These are phyloP conservation scores for Saccharomycopsis oosterbeekiorum DNA, from an alignment of 805 yeast genomes.

Conservation along the genomic window DNA sequence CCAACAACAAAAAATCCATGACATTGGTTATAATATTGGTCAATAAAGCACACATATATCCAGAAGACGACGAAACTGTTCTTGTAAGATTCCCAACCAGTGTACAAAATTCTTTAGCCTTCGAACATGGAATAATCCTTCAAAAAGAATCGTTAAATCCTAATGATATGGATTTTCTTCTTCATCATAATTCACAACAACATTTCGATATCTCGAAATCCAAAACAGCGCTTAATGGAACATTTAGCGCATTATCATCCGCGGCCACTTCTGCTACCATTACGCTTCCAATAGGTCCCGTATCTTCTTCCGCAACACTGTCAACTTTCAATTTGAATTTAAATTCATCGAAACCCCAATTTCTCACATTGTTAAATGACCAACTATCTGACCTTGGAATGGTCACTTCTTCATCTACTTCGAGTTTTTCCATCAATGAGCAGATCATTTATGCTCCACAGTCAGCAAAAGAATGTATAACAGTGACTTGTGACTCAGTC, in stretches of 20 bases:
- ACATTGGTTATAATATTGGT: slow-evolving; percentile 52
- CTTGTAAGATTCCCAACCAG: slow-evolving; percentile 62
- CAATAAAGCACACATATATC: slow-evolving; percentile 55
- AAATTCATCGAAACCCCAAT: slow-evolving; percentile 20
- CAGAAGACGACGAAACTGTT: slow-evolving; percentile 47
- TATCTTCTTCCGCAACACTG: neutral
- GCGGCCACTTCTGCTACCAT: neutral
- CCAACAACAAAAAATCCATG: slow-evolving; percentile 7
- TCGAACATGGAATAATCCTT: slow-evolving; percentile 57
- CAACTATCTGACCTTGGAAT: slow-evolving; percentile 68
- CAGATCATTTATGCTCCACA: slow-evolving; percentile 46
- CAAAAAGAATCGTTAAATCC: slow-evolving; percentile 31
- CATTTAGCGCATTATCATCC: neutral
- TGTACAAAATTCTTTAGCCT: slow-evolving; percentile 50
- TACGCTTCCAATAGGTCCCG: neutral
- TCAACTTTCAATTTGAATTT: neutral
- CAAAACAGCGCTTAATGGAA: neutral
- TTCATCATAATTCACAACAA: neutral
- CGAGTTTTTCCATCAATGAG: slow-evolving; percentile 51
- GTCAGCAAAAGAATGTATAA: slow-evolving; percentile 31
- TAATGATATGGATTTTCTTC: neutral
- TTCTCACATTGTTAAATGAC: slow-evolving; percentile 55
- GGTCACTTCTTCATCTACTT: slow-evolving; percentile 60
- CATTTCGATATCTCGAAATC: neutral
- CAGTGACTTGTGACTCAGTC: slow-evolving; percentile 45